Evolutionary conservation across 2,329 filamentous ascomycete genomes (phyloP).

Genomic region (Podosphaera fusca): DNA sequence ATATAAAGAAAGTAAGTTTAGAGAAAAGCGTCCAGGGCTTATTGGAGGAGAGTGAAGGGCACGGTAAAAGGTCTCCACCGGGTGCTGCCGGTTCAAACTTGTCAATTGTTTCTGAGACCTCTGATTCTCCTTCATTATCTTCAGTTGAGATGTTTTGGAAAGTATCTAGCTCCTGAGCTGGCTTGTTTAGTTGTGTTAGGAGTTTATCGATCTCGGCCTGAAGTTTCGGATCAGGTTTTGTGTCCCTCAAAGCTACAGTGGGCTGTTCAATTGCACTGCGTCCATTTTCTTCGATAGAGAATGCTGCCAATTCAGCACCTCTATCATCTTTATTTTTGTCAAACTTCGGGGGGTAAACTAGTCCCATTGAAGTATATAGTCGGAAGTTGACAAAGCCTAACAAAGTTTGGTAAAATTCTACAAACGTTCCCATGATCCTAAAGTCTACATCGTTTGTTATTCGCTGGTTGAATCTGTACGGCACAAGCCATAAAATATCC

Average conservation of each 20-base stretch:
- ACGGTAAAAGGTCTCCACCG: slow-evolving; percentile 65
- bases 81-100: slow-evolving; percentile 71
- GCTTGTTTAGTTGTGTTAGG: slow-evolving; percentile 40
- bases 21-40: slow-evolving; percentile 60
- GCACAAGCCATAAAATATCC: slow-evolving; percentile 89
- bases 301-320: slow-evolving; percentile 73
- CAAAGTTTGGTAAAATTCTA: slow-evolving; percentile 95
- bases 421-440: slow-evolving; percentile 96
- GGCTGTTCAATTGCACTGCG: slow-evolving; percentile 28
- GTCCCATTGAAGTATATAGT: slow-evolving; percentile 70
- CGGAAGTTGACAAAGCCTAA: slow-evolving; percentile 91
- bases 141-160: slow-evolving; percentile 20
- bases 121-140: slow-evolving; percentile 21
- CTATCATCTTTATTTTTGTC: slow-evolving; percentile 69
- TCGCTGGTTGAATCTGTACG: slow-evolving; percentile 92
- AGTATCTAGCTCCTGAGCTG: slow-evolving; percentile 21
- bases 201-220: slow-evolving; percentile 47
- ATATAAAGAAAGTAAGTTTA: slow-evolving; percentile 76
- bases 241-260: slow-evolving; percentile 28
- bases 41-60: slow-evolving; percentile 44
- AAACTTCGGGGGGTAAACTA: slow-evolving; percentile 93
- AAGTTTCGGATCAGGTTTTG: slow-evolving; percentile 34
- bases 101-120: slow-evolving; percentile 47
- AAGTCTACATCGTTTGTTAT: slow-evolving; percentile 91
- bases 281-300: slow-evolving; percentile 63